Conservation (phyloP, 768 basidiomycete genomes). For the Lactarius tabidus region DNA sequence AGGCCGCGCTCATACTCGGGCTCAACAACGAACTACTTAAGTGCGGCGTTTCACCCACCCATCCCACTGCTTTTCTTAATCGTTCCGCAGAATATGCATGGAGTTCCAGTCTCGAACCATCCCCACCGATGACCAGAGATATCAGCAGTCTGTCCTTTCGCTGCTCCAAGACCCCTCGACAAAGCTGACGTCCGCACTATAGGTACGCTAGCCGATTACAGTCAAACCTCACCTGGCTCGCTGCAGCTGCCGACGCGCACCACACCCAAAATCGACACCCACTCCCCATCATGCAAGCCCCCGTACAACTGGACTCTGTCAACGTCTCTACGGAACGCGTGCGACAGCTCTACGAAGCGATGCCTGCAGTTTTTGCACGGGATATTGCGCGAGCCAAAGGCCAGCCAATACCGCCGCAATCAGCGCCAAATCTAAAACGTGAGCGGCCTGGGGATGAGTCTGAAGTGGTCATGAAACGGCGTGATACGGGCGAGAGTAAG, state of each 20-base stretch:
- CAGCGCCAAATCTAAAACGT: constrained; percentile 50
- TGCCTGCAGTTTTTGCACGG: constrained; percentile 59
- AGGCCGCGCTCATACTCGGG: constrained; percentile 58
- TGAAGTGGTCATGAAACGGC: constrained; percentile 54
- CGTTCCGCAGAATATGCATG: constrained; percentile 48
- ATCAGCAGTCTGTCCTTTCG: constrained; percentile 49
- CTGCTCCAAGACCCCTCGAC: constrained; percentile 11
- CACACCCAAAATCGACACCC: constrained; percentile 29
- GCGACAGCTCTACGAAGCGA: constrained; percentile 56
- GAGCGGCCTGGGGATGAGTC: constrained; percentile 51
- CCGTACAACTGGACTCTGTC: constrained; percentile 46
- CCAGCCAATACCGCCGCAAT: constrained; percentile 26
- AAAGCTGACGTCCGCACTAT: constrained; percentile 23
- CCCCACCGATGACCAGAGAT: constrained; percentile 44
- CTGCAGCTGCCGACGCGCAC: constrained; percentile 58
- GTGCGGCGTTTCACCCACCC: constrained; percentile 37
- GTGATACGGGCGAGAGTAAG: constrained; percentile 65
- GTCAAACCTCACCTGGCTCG: constrained; percentile 68
- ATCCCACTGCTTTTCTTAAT: background rate
- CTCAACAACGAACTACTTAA: constrained; percentile 67
- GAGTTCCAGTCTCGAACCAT: constrained; percentile 56
- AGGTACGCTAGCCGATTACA: constrained; percentile 64
- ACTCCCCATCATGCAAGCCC: constrained; percentile 56
- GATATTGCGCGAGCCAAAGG: constrained; percentile 32
- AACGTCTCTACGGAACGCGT: constrained; percentile 50